A percentile compares a stretch with the other conserved stretches of the same genome.
These are phyloP conservation scores for Solanum medicagineum DNA, from an alignment of 257 asterid genomes.

Conservation along the genomic window DNA sequence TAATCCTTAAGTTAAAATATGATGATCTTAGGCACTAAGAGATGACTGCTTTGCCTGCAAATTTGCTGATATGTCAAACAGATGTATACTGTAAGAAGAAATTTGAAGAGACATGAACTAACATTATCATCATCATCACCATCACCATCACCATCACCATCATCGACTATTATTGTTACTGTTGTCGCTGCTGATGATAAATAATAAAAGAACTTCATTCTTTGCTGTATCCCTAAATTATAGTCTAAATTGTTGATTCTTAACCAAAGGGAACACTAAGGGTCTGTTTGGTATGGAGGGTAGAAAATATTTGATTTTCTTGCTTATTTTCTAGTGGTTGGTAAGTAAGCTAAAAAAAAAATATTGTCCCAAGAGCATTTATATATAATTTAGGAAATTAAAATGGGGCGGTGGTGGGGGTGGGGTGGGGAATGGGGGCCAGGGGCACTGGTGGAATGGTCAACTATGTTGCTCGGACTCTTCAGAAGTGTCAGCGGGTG, in stretches of 20 bases:
- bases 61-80: background rate
- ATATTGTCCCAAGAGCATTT: background rate
- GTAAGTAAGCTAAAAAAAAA: background rate
- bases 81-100: background rate
- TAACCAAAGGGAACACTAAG: background rate
- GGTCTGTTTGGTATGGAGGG: background rate
- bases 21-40: background rate
- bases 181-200: background rate
- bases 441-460: background rate
- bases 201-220: background rate
- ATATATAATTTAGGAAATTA: background rate
- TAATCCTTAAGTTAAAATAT: constrained; percentile 1
- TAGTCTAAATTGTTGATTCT: background rate
- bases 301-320: background rate
- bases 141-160: background rate
- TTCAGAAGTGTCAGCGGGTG: no score
- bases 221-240: background rate
- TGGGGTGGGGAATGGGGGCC: background rate
- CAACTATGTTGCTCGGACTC: no score
- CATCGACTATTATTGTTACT: background rate
- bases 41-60: background rate
- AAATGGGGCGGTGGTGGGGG: no score
- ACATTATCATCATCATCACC: background rate
- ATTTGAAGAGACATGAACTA: background rate
- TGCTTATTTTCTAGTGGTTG: background rate